A percentile compares a stretch with the other conserved stretches of the same genome.
Conservation (phyloP, 176 grass and related monocot genomes). For the Avena insularis region DNA sequence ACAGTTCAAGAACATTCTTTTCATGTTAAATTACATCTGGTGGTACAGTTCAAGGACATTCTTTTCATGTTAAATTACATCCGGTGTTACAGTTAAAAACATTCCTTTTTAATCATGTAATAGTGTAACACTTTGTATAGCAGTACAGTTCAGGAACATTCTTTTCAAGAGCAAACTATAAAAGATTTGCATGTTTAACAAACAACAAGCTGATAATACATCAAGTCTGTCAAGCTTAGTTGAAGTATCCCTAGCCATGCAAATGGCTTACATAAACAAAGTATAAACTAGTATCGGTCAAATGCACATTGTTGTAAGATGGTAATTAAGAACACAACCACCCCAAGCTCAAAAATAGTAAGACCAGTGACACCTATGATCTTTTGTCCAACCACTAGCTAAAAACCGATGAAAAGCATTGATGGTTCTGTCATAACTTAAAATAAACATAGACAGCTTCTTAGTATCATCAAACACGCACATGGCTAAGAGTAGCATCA, state of each 20-base stretch:
- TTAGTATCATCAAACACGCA: conserved; percentile 18
- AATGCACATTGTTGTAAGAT: not conserved
- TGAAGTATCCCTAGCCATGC: not conserved
- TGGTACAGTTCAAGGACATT: too few relatives aligned
- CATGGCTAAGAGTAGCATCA: not conserved
- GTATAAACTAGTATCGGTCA: not conserved
- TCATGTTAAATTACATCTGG: too few relatives aligned
- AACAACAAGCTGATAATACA: not conserved
- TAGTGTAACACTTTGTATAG: too few relatives aligned
- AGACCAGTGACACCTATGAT: not conserved
- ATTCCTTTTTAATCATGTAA: too few relatives aligned
- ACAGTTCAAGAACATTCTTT: not conserved
- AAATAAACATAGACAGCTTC: conserved; percentile 13
- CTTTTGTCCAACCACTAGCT: conserved; percentile 17
- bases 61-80: too few relatives aligned
- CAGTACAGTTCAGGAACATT: too few relatives aligned
- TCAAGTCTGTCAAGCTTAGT: not conserved
- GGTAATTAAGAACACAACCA: not conserved
- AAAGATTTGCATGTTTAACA: not conserved
- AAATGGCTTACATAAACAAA: not conserved
- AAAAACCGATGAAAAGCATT: not conserved
- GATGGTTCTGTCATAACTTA: conserved; percentile 23
- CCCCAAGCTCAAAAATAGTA: conserved; percentile 6
- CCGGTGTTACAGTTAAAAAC: too few relatives aligned
- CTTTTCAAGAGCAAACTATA: not conserved